These are phyloP conservation scores for Boletus coccyginus DNA, from an alignment of 768 basidiomycete genomes.

Conservation along the genomic window DNA sequence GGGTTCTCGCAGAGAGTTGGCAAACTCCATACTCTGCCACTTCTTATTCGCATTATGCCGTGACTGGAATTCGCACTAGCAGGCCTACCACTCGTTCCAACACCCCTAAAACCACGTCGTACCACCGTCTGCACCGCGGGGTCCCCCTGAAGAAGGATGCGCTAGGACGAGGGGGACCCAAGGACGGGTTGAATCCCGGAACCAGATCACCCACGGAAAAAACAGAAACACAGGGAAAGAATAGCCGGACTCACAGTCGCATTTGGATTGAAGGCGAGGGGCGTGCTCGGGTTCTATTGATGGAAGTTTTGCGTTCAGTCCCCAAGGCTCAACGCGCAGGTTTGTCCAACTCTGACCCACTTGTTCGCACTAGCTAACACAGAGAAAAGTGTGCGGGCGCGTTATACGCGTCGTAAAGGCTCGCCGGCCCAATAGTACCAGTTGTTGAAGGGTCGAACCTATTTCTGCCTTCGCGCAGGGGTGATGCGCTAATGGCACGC, in stretches of 20 bases:
- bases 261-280: too few species aligned
- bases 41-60: too few species aligned
- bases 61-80: background rate
- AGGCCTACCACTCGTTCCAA: background rate
- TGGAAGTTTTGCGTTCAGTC: background rate
- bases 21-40: background rate
- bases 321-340: background rate
- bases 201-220: background rate
- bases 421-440: too few species aligned
- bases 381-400: background rate
- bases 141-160: background rate
- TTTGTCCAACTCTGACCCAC: background rate
- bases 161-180: background rate
- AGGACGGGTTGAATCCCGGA: background rate
- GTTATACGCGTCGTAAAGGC: background rate
- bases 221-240: background rate
- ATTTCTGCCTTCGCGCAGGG: background rate
- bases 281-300: background rate
- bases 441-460: background rate
- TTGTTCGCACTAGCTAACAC: background rate
- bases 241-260: background rate
- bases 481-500: background rate
- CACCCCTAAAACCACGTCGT: accelerated
- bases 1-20: background rate
- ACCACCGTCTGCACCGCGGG: background rate